phyloP scores from a whole-genome alignment of 1,284 basidiomycete genomes.

The Pascua guehoae region DNA sequence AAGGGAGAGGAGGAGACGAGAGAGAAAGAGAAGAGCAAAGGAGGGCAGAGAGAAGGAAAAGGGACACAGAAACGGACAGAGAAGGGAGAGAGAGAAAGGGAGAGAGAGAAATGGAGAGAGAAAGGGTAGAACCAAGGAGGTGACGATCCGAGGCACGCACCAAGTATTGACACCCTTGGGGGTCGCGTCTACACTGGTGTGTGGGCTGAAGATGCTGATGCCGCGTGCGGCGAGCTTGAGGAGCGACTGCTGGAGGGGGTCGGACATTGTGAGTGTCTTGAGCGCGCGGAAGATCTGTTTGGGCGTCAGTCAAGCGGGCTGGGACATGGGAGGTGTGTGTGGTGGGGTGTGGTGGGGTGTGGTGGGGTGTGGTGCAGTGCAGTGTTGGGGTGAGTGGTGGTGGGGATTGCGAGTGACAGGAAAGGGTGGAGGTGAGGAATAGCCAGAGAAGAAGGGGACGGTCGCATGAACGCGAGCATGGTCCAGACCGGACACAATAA shows the following conservation, averaged over 20 bases:
- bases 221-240: slow-evolving; percentile 74
- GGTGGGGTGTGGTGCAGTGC: too few relatives aligned
- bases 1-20: too few relatives aligned
- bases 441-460: too few relatives aligned
- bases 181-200: slow-evolving; percentile 78
- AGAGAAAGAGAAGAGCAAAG: slow-evolving; percentile 24
- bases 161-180: slow-evolving; percentile 80
- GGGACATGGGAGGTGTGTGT: too few relatives aligned
- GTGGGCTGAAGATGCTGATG: slow-evolving; percentile 81
- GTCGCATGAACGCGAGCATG: too few relatives aligned
- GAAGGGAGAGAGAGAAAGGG: too few relatives aligned
- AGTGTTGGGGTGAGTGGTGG: too few relatives aligned
- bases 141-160: slow-evolving; percentile 46
- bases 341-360: too few relatives aligned
- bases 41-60: not conserved
- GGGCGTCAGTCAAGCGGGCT: not conserved
- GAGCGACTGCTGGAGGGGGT: slow-evolving; percentile 74
- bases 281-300: slow-evolving; percentile 70
- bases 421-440: not conserved
- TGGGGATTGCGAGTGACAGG: not conserved
- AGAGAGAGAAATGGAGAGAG: not conserved
- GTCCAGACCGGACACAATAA: too few relatives aligned
- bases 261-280: slow-evolving; percentile 69
- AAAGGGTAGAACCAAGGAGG: slow-evolving; percentile 24
- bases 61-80: not conserved